Percentiles rank a stretch among this genome's conserved stretches.
These are phyloP conservation scores for Nephelium lappaceum DNA, from an alignment of 345 rosid genomes.

Conservation along the genomic window DNA sequence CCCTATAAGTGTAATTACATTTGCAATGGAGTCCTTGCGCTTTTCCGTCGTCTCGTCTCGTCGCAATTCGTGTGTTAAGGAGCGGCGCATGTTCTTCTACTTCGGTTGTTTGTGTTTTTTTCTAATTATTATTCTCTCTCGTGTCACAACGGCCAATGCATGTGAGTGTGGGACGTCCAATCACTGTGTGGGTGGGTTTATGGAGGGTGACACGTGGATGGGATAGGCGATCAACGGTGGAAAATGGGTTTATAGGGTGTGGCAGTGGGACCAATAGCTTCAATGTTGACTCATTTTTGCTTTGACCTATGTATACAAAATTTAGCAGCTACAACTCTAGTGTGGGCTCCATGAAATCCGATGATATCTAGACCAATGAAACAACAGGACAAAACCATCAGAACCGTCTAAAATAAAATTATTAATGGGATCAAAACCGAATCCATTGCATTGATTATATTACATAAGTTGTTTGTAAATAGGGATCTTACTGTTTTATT, in stretches of 20 bases:
- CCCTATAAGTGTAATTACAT: background rate
- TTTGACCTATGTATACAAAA: no score
- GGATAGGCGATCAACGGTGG: background rate
- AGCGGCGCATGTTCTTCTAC: slow-evolving; percentile 3
- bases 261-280: background rate
- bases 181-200: background rate
- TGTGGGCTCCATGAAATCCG: no score
- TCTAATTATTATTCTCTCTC: background rate
- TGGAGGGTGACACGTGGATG: background rate
- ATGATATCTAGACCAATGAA: no score
- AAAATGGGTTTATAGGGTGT: background rate
- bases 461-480: no score
- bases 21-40: slow-evolving; percentile 6
- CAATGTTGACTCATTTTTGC: background rate
- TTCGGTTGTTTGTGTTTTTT: background rate
- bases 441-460: no score
- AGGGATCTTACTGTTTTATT: no score
- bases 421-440: no score
- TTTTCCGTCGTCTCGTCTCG: slow-evolving; percentile 7
- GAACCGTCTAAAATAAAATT: no score
- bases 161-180: slow-evolving; percentile 4
- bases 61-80: slow-evolving; percentile 1
- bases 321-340: no score
- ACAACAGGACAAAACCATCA: no score
- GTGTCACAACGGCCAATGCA: background rate